Evolutionary conservation across 2,329 filamentous ascomycete species (phyloP), one percentile per base, ranked within the genome.

Genomic region (Lachnellula subtilissima): DNA sequence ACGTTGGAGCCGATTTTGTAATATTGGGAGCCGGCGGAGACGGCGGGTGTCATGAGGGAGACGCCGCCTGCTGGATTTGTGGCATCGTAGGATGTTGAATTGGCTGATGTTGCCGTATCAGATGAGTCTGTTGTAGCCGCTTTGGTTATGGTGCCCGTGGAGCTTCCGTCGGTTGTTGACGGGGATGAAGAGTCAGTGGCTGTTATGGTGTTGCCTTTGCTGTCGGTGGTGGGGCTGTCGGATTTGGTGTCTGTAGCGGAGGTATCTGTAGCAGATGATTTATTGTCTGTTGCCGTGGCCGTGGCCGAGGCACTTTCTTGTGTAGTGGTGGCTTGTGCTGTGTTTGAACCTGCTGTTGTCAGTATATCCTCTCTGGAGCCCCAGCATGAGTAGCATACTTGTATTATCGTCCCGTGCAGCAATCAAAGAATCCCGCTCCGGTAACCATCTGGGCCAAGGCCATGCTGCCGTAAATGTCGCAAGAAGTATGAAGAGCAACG

Each of bases 1-100:
- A 85, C 73, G 46, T 74, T 65, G 56, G 85, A 78, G 58, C 81
- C 79, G 58, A 86, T 82, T 66, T 82, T 82, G 76, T 81, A 85
- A 42, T 84, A 75, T 56, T 78, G 74, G 9, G 75, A 74, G 25
- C 74, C 73, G 11, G 71, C 67, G 3, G 73, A 75, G 6, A 74
- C 69, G 40, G 75, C 72, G 1, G 84, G 84, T 2, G 75, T 78
- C 46, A 80, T 62, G 74, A 86, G 79, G 48, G 74, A 72, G 39
- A 85, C 74, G 52, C 75, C 73, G 50, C 80, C 84, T 2, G 76
- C 73, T 8, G 78, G 74, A 52, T 79, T 75, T 39, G 72, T 69
- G 0, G 74, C 64, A 61, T 78, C 68, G 62, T 75, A 83, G 23
- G 64, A 61, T 11, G 67, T 70, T 15, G 53, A 45, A 47, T 56